Percentiles rank a stretch among this genome's conserved stretches.
phyloP scores from a whole-genome alignment of 2,329 filamentous ascomycete genomes.

The Venturia carpophila region DNA sequence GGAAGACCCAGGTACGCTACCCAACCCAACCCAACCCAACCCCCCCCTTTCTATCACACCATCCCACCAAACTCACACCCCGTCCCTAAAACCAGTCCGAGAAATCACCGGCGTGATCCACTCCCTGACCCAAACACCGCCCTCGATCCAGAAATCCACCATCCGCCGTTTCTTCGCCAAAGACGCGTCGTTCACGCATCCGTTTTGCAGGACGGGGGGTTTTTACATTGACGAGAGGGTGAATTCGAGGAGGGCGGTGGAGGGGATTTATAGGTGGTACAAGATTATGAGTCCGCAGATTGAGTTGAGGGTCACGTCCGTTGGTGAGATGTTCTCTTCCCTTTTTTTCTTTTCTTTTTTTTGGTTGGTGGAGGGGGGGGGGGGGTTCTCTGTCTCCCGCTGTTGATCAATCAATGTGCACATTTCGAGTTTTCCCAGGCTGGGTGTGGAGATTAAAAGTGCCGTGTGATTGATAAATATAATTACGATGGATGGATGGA shows the following conservation, averaged over 20 bases:
- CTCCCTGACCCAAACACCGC: slow-evolving; percentile 58
- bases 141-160: slow-evolving; percentile 55
- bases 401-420: no score
- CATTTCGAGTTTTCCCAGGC: no score
- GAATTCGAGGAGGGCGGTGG: slow-evolving; percentile 59
- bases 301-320: slow-evolving; percentile 55
- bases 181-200: slow-evolving; percentile 67
- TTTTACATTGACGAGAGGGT: slow-evolving; percentile 29
- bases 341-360: slow-evolving; percentile 28
- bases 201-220: slow-evolving; percentile 61
- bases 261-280: slow-evolving; percentile 61
- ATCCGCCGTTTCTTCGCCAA: slow-evolving; percentile 67
- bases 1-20: slow-evolving; percentile 28
- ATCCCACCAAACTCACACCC: no score
- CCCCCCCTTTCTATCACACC: no score
- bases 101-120: slow-evolving; percentile 63
- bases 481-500: no score
- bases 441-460: no score
- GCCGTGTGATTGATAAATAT: no score
- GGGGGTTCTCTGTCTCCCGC: no score
- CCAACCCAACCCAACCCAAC: no score
- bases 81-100: slow-evolving; percentile 29
- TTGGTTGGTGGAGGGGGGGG: no score
- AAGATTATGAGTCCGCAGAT: slow-evolving; percentile 63
- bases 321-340: slow-evolving; percentile 36